A percentile compares a stretch with the other conserved stretches of the same genome.
phyloP scores from a whole-genome alignment of 2,329 filamentous ascomycete species.

The Monilinia fructicola region DNA sequence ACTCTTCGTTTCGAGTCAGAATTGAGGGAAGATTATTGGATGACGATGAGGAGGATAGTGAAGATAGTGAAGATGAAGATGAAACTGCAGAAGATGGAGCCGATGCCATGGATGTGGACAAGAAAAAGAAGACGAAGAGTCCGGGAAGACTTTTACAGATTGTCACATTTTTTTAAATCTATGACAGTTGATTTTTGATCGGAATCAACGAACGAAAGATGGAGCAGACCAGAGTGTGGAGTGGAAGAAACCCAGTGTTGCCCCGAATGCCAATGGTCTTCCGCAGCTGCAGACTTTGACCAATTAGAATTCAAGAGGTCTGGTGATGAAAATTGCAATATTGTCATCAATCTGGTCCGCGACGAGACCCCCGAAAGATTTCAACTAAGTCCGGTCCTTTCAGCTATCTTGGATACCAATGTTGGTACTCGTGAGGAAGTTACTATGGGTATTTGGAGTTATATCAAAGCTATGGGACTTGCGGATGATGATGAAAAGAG shows the following conservation, averaged over 20 bases:
- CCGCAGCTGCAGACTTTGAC: conserved; percentile 76
- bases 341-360: conserved; percentile 80
- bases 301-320: conserved; percentile 87
- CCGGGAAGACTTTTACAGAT: conserved; percentile 52
- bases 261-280: conserved; percentile 50
- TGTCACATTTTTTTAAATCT: conserved; percentile 81
- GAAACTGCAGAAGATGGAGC: conserved; percentile 42
- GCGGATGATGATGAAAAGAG: conserved; percentile 96
- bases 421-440: conserved; percentile 87
- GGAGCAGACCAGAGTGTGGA: conserved; percentile 63
- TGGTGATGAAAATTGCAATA: conserved; percentile 88
- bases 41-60: conserved; percentile 56
- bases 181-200: conserved; percentile 73
- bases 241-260: conserved; percentile 77
- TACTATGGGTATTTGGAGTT: conserved; percentile 92
- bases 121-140: conserved; percentile 44
- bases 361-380: conserved; percentile 87
- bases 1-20: conserved; percentile 84
- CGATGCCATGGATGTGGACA: conserved; percentile 57
- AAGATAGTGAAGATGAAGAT: conserved; percentile 50
- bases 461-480: conserved; percentile 79
- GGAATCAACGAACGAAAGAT: conserved; percentile 57
- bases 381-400: conserved; percentile 72
- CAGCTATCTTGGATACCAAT: conserved; percentile 80
- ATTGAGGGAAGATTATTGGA: conserved; percentile 86